Evolutionary conservation across 306 rosid species (phyloP), one percentile per base, ranked within the genome.

Genomic region (Carpinus fangiana): DNA sequence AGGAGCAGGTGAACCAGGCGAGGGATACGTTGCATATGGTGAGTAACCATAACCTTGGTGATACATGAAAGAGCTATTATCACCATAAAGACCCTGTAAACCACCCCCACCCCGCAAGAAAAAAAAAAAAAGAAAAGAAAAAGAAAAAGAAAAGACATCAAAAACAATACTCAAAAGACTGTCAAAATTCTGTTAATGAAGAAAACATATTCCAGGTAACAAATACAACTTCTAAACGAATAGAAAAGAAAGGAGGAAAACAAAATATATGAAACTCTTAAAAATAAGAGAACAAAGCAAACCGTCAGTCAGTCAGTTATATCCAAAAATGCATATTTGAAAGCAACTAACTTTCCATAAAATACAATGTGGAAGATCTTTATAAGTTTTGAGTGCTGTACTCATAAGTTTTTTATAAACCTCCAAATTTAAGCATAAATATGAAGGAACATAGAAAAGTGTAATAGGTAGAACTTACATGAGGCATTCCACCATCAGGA

Each of bases 31-130:
- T 73, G 80, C 87, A 78, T 84, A 83, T 28, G 90, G 82, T 21
- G 87, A 23, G 74, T 77, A 87, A 46, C 84, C 85, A 80, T 85
- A 87, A 72, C 84, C 84, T 48, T 87, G 89, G 73, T 65, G 81
- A 62, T 82, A 85, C 87, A 78, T 80, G 71, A 82, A 82, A 50
- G 89, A 59, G 70, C 81, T 69, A 80, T 53, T 76, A 78, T 87
- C 89, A 64, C 87, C 87, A 73, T 82, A 87, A 78, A 78, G 82
- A 68, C 82, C 80, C 90, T 87, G 81, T 69, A 10, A 69, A 60
- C 3, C 8, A 1, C 20, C 20, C 8, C 45, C 5, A 1, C 2
- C 34, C 34, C 34, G 2, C 34, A 2, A 31, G 34, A 31, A 31
- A 31, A 31, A 31, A 31, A 2, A 31, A 31, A 31, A n/a, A 2